phyloP scores from a whole-genome alignment of 257 asterid species.

The Plantago ovata region DNA sequence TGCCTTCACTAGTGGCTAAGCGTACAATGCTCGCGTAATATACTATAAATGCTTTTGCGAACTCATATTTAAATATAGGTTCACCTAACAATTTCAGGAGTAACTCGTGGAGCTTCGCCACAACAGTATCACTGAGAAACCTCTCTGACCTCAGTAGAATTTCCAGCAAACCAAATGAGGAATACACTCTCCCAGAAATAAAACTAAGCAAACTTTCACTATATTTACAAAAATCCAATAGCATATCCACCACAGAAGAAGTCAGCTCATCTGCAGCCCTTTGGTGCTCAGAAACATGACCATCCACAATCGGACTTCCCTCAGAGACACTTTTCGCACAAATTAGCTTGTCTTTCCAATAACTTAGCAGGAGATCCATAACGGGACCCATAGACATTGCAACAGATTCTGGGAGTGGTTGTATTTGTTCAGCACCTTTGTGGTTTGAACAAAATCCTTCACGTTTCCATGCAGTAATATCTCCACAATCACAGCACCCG shows the following conservation, averaged over 20 bases:
- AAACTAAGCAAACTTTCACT: constrained; percentile 94
- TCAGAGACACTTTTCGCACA: constrained; percentile 29
- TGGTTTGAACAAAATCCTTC: constrained; percentile 95
- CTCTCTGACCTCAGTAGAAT: constrained; percentile 77
- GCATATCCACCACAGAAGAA: constrained; percentile 70
- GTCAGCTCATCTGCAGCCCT: constrained; percentile 64
- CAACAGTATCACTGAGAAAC: constrained; percentile 35
- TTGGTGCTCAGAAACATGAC: constrained; percentile 26
- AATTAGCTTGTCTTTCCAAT: constrained; percentile 64
- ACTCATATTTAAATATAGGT: constrained; percentile 84
- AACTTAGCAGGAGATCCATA: constrained; percentile 58
- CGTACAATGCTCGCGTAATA: constrained; percentile 75
- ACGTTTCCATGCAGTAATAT: constrained; percentile 94
- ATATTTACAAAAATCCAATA: constrained; percentile 65
- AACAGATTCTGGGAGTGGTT: constrained; percentile 66
- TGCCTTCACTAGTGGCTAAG: constrained; percentile 48
- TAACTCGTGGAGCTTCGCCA: constrained; percentile 76
- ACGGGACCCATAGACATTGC: constrained; percentile 73
- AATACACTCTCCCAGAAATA: constrained; percentile 66
- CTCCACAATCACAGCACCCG: constrained; percentile 99
- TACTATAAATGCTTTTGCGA: constrained; percentile 73
- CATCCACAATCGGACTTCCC: constrained; percentile 35
- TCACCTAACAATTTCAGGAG: constrained; percentile 88
- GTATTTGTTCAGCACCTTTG: constrained; percentile 83
- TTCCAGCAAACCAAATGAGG: constrained; percentile 65